Conservation (phyloP, 1,284 basidiomycete species). For the Neolentinus lepideus region DNA sequence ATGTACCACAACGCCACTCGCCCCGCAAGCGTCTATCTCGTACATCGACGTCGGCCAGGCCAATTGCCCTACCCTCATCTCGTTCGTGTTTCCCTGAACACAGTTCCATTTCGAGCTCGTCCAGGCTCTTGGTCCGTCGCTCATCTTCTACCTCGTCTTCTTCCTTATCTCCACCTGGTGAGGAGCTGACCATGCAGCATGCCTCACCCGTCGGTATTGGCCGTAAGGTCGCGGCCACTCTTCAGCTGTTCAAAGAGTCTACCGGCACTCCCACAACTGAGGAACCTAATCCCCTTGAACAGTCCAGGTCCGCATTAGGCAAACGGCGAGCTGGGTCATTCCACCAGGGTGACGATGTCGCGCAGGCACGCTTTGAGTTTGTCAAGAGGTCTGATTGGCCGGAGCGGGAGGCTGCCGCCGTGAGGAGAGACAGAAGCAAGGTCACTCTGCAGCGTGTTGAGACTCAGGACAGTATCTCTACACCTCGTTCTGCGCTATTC, state of each 20-base stretch:
- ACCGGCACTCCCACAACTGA: conserved; percentile 36
- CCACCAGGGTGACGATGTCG: conserved; percentile 41
- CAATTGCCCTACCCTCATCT: neutral
- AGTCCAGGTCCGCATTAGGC: conserved; percentile 21
- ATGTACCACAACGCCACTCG: neutral
- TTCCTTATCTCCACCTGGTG: neutral
- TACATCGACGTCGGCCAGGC: neutral
- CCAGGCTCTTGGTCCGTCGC: conserved; percentile 10
- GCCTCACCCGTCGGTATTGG: conserved; percentile 45
- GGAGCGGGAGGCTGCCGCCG: conserved; percentile 61
- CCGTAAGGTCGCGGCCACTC: conserved; percentile 71
- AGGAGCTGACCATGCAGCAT: conserved; percentile 1
- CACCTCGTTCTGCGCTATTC: conserved; percentile 21
- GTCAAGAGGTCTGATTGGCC: conserved; percentile 79
- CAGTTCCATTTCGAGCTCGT: neutral
- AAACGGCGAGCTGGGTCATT: conserved; percentile 37
- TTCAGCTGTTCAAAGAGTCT: conserved; percentile 76
- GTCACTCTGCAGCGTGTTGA: conserved; percentile 47
- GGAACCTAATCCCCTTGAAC: conserved; percentile 24
- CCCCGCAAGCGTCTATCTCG: conserved; percentile 1
- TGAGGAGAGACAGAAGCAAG: conserved; percentile 58
- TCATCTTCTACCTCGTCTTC: conserved; percentile 5
- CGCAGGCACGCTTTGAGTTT: conserved; percentile 67
- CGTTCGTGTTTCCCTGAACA: neutral
- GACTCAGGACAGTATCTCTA: conserved; percentile 38